Evolutionary conservation across 1,284 basidiomycete species (phyloP).

Genomic region (Coniophora puteana): DNA sequence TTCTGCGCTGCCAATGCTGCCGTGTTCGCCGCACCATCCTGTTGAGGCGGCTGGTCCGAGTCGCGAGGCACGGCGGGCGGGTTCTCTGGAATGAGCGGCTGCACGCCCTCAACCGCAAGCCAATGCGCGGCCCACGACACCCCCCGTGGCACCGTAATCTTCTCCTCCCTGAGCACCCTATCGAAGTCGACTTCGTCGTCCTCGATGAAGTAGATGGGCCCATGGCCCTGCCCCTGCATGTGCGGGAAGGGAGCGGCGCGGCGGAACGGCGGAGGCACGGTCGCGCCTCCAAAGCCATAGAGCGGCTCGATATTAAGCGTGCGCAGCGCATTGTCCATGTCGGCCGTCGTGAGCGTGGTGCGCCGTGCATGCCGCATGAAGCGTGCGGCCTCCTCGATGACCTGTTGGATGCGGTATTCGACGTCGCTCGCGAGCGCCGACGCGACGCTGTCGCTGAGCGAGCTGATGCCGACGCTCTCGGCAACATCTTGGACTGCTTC

Average conservation of each 20-base stretch:
- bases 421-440: conserved; percentile 92
- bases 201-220: conserved; percentile 89
- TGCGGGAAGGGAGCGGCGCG: conserved; percentile 68
- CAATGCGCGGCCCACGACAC: conserved; percentile 90
- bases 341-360: conserved; percentile 82
- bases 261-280: conserved; percentile 70
- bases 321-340: conserved; percentile 92
- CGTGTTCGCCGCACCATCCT: conserved; percentile 15
- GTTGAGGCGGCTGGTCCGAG: conserved; percentile 26
- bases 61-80: conserved; percentile 78
- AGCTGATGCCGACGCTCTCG: conserved; percentile 82
- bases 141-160: conserved; percentile 73
- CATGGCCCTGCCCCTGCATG: conserved; percentile 48
- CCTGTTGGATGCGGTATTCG: conserved; percentile 93
- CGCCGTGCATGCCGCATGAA: conserved; percentile 95
- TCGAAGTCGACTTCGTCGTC: conserved; percentile 99
- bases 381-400: conserved; percentile 92
- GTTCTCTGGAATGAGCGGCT: conserved; percentile 95
- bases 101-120: conserved; percentile 97
- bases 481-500: conserved; percentile 97
- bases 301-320: conserved; percentile 92
- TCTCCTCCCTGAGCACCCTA: conserved; percentile 79
- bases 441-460: conserved; percentile 78
- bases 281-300: conserved; percentile 84
- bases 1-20: conserved; percentile 27